Evolutionary conservation across 305 asterid species (phyloP).

Genomic region (Plantago coronopus): DNA sequence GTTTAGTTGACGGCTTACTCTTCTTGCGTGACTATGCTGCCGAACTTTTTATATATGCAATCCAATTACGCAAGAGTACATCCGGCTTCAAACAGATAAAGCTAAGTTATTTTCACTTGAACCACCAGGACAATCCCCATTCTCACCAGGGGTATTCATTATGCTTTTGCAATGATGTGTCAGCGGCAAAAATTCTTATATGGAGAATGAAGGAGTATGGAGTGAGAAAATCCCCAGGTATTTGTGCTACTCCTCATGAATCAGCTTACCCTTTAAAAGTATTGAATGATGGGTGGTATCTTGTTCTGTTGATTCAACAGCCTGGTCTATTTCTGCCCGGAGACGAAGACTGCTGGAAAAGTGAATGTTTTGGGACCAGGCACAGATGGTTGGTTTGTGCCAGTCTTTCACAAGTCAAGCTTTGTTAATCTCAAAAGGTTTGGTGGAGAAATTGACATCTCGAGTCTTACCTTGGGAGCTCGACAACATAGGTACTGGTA

Average conservation of each 20-base stretch:
- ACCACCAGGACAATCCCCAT: constrained; percentile 5
- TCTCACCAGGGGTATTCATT: constrained; percentile 26
- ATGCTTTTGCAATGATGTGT: constrained; percentile 25
- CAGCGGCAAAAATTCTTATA: constrained; percentile 20
- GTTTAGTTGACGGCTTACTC: constrained; percentile 31
- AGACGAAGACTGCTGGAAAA: too few species aligned
- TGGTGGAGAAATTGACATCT: too few species aligned
- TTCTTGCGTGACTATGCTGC: background rate
- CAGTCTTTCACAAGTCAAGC: too few species aligned
- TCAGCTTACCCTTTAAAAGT: too few species aligned
- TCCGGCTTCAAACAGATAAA: constrained; percentile 17
- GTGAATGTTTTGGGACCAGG: too few species aligned
- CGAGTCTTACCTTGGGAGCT: too few species aligned
- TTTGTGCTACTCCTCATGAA: constrained; percentile 17
- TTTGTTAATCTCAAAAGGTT: too few species aligned
- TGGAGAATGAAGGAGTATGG: constrained; percentile 51
- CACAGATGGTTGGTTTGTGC: too few species aligned
- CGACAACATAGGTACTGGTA: too few species aligned
- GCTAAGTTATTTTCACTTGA: constrained; percentile 25
- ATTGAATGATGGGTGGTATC: too few species aligned
- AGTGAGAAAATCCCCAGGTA: constrained; percentile 29
- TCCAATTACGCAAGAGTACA: background rate
- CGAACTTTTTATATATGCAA: background rate
- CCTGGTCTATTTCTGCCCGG: too few species aligned
- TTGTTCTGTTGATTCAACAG: too few species aligned